Percentiles rank a stretch among this genome's conserved stretches.
Conservation (phyloP, 768 basidiomycete genomes). For the Agrocybe praecox region DNA sequence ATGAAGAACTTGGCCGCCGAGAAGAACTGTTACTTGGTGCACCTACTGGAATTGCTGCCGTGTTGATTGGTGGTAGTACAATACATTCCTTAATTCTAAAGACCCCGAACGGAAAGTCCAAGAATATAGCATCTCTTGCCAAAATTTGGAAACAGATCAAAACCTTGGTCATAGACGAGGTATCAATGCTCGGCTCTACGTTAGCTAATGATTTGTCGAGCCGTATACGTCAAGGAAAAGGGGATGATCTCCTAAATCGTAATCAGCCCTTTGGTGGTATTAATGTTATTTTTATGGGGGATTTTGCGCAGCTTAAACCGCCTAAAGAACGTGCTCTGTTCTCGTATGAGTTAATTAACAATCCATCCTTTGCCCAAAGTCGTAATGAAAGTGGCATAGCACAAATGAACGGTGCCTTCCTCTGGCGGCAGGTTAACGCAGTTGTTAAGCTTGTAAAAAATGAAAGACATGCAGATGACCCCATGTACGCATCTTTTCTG, state of each 20-base stretch:
- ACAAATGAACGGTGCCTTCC: conserved; percentile 7
- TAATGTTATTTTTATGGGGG: conserved; percentile 13
- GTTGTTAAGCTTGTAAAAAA: conserved; percentile 15
- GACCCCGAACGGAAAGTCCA: neutral
- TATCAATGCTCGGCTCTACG: conserved; percentile 12
- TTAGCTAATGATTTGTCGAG: conserved; percentile 7
- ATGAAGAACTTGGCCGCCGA: neutral
- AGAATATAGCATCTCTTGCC: neutral
- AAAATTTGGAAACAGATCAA: conserved; percentile 8
- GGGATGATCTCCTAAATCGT: neutral
- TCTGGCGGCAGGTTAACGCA: conserved; percentile 10
- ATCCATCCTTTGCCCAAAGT: conserved; percentile 2
- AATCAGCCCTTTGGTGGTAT: conserved; percentile 12
- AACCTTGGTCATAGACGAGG: conserved; percentile 12
- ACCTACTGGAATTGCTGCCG: conserved; percentile 18
- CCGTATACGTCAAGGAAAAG: conserved; percentile 5
- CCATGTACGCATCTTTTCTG: conserved; percentile 7
- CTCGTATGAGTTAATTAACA: conserved; percentile 2
- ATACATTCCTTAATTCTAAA: conserved; percentile 10
- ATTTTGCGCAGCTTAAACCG: conserved; percentile 11
- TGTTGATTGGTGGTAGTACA: conserved; percentile 12
- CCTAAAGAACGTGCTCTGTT: conserved; percentile 4
- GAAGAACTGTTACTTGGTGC: conserved; percentile 10
- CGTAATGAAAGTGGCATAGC: conserved; percentile 1
- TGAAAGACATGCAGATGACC: conserved; percentile 12